A percentile compares a stretch with the other conserved stretches of the same genome.
These are phyloP conservation scores for Pyrenophora seminiperda DNA, from an alignment of 2,329 filamentous ascomycete species.

Conservation along the genomic window DNA sequence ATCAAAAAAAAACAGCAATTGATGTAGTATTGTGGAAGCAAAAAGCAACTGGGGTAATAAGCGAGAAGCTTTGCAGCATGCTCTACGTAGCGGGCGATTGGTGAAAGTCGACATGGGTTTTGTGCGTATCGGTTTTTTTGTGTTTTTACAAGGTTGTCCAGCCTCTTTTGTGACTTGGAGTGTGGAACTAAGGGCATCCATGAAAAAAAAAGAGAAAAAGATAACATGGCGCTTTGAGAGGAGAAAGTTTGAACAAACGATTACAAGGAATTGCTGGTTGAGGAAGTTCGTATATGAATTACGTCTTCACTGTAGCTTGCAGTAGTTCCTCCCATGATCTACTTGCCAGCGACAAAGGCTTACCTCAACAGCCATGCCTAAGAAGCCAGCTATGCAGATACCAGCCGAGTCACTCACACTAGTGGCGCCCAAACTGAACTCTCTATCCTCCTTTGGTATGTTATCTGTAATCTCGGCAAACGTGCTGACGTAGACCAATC, in stretches of 20 bases:
- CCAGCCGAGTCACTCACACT: slow-evolving; percentile 91
- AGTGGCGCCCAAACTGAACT: slow-evolving; percentile 88
- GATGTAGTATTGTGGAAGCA: too few relatives aligned
- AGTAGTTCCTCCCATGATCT: slow-evolving; percentile 70
- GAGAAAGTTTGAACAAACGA: not conserved
- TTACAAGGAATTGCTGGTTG: not conserved
- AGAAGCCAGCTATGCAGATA: slow-evolving; percentile 83
- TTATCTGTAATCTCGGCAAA: slow-evolving; percentile 93
- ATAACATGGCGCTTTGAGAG: too few relatives aligned
- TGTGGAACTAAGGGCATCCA: too few relatives aligned
- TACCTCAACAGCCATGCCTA: slow-evolving; percentile 83
- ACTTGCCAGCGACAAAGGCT: slow-evolving; percentile 85
- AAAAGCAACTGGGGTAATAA: too few relatives aligned
- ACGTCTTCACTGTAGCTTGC: slow-evolving; percentile 38
- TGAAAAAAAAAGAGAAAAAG: too few relatives aligned
- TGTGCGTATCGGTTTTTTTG: too few relatives aligned
- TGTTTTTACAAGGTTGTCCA: too few relatives aligned
- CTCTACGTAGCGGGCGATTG: too few relatives aligned
- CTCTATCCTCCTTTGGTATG: slow-evolving; percentile 75
- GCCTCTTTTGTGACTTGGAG: too few relatives aligned
- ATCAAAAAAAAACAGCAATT: too few relatives aligned
- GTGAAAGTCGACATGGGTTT: too few relatives aligned
- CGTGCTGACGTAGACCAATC: slow-evolving; percentile 85
- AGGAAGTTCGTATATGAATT: not conserved
- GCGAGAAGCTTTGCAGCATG: too few relatives aligned